Base-by-base conservation (phyloP, 441 rosid genomes). In the Flueggea neowawraea region DNA sequence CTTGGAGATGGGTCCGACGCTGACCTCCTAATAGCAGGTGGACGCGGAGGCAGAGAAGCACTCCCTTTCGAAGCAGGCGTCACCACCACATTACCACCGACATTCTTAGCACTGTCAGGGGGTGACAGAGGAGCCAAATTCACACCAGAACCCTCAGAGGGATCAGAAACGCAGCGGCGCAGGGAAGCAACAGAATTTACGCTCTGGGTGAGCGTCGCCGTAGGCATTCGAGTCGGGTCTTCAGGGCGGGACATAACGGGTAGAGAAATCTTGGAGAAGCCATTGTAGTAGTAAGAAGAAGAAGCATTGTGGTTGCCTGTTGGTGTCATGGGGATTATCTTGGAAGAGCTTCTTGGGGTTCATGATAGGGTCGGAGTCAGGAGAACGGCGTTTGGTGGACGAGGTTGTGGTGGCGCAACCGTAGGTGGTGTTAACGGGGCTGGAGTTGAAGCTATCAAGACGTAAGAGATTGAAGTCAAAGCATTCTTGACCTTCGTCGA, bases 1-100 rank as follows among this genome's bases (percentile, higher is more conserved):
- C 53, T 55, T 12, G 70, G 68, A 36, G 81, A 66, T 0, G 69
- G 81, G 4, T 78, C 80, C 1, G 82, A 75, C 31, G 70, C 60
- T 0, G 76, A 56, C 33, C 63, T 63, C 12, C 45, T 43, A 6
- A 43, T 60, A 10, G 57, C 17, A 3, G 67, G 75, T 12, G 64
- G 65, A 16, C 62, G 60, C n/a, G 77, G 78, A n/a, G 83, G 85
- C 57, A 71, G 59, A 3, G 69, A 62, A 12, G 59, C 64, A 16
- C 64, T 55, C 28, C 69, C 73, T 54, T 73, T 73, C 16, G 65
- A 36, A 13, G 62, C 17, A 13, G 73, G 39, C 16, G 66, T 65
- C 28, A 22, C 54, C 9, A 43, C 45, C 45, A 43, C 45, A 22
- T 22, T 2, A 22, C 28, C 28, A 22, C 28, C 2, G 28, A 22